Percentiles rank a stretch among this genome's conserved stretches.
These are phyloP conservation scores for Yamadazyma dushanensis DNA, from an alignment of 1,139 yeast genomes.

Conservation along the genomic window DNA sequence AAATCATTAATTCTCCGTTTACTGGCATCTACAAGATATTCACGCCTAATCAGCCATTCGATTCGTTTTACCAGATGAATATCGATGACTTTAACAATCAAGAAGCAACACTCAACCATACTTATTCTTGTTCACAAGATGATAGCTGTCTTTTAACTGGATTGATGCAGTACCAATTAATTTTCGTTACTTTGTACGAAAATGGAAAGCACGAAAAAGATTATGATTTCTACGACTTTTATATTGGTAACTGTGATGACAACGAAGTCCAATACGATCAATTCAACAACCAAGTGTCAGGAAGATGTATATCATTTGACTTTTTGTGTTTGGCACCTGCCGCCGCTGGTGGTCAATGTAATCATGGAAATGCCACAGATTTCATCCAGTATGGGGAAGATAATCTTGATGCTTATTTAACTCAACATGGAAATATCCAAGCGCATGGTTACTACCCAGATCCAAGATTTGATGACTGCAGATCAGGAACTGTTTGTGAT, in stretches of 20 bases:
- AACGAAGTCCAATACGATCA: slow-evolving; percentile 8
- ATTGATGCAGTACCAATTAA: slow-evolving; percentile 8
- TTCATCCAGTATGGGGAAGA: slow-evolving; percentile 5
- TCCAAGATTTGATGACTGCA: slow-evolving; percentile 8
- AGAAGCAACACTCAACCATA: slow-evolving; percentile 9
- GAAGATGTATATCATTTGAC: slow-evolving; percentile 8
- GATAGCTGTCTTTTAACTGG: slow-evolving; percentile 10
- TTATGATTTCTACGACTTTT: slow-evolving; percentile 9
- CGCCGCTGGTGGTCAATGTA: slow-evolving; percentile 4
- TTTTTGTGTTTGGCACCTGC: slow-evolving; percentile 7
- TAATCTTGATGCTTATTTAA: slow-evolving; percentile 5
- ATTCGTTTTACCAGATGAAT: slow-evolving; percentile 7
- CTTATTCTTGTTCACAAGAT: slow-evolving; percentile 9
- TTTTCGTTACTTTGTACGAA: slow-evolving; percentile 7
- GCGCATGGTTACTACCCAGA: slow-evolving; percentile 9
- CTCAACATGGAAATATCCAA: slow-evolving; percentile 2
- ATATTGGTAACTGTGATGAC: slow-evolving; percentile 10
- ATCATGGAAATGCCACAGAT: slow-evolving; percentile 4
- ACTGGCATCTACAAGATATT: slow-evolving; percentile 9
- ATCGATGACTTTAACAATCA: slow-evolving; percentile 4
- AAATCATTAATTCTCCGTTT: slow-evolving; percentile 7
- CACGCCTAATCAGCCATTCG: slow-evolving; percentile 9
- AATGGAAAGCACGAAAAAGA: slow-evolving; percentile 9
- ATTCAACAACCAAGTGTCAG: slow-evolving; percentile 6
- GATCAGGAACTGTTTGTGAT: slow-evolving; percentile 7